Base-by-base conservation (phyloP, 352 stramenopile genomes). In the Phytophthora podocarpi region DNA sequence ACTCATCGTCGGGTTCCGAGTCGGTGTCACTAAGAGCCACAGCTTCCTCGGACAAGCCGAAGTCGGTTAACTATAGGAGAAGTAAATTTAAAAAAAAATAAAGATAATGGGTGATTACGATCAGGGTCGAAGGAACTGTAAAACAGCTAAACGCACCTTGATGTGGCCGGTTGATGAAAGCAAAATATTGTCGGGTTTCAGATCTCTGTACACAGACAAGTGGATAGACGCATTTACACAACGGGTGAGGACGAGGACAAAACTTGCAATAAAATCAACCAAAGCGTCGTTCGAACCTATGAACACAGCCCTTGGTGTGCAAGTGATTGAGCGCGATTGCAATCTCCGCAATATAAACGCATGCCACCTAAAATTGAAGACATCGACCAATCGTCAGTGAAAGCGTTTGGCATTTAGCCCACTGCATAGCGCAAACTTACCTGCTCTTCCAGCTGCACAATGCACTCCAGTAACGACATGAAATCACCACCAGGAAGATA, bases 171-270 rank as follows among this genome's bases (percentile, higher is more conserved):
- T 91, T 20, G 82, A 92, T 15, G 82, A 95, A 49, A 97, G 92
- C 24, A 97, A 63, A 55, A 97, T 93, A 52, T 97, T 97, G 59
- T 97, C 89, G 26, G 89, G 89, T 42, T 97, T 97, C 13, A 97
- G 64, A 68, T 97, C 89, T 54, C 89, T 93, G 46, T 37, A 41
- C 27, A 35, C 27, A 63, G 23, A 50, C 50, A 49, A 39, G 36
- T 41, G 28, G 36, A 42, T 55, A 63, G 35, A 49, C 20, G 20
- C 20, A 55, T 11, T n/a, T n/a, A n/a, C n/a, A 12, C 49, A 41
- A n/a, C 37, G 23, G 52, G 24, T 37, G 39, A 49, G 13, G n/a
- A 20, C 21, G 28, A 47, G 15, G 26, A 11, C 20, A 37, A 41
- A 23, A 42, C 27, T 53, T 45, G 21, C 28, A 57, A 49, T 5